These are phyloP conservation scores for Silene vulgaris DNA, from an alignment of 179 eudicot species.

Conservation along the genomic window DNA sequence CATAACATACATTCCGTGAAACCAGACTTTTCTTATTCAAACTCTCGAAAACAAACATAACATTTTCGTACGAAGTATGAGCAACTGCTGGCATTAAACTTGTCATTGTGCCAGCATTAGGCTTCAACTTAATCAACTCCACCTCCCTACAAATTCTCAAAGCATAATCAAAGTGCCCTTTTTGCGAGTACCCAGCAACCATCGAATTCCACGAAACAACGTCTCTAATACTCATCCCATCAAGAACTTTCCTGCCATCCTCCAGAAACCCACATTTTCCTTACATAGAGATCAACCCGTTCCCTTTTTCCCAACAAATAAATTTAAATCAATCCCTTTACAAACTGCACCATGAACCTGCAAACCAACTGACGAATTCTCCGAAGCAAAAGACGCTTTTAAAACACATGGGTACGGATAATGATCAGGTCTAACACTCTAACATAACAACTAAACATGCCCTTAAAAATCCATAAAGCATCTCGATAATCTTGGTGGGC, in stretches of 20 bases:
- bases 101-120: conserved; percentile 79
- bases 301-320: conserved; percentile 41
- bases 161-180: conserved; percentile 61
- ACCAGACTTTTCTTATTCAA: conserved; percentile 40
- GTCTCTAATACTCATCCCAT: conserved; percentile 54
- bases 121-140: conserved; percentile 37
- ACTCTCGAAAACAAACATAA: conserved; percentile 48
- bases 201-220: conserved; percentile 79
- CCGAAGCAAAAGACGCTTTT: conserved; percentile 58
- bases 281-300: conserved; percentile 72
- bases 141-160: conserved; percentile 59
- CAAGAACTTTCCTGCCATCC: conserved; percentile 52
- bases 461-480: conserved; percentile 43
- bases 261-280: conserved; percentile 63
- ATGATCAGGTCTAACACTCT: conserved; percentile 50
- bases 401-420: conserved; percentile 70
- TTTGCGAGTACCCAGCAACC: conserved; percentile 67
- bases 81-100: conserved; percentile 71
- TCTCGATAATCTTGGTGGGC: conserved; percentile 41
- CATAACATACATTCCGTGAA: conserved; percentile 87
- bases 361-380: conserved; percentile 49
- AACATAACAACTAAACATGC: conserved; percentile 32
- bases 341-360: conserved; percentile 55
- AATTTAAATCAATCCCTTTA: conserved; percentile 51
- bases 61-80: conserved; percentile 44